phyloP scores from a whole-genome alignment of 495 filamentous ascomycete genomes.

The Monascus purpureus region DNA sequence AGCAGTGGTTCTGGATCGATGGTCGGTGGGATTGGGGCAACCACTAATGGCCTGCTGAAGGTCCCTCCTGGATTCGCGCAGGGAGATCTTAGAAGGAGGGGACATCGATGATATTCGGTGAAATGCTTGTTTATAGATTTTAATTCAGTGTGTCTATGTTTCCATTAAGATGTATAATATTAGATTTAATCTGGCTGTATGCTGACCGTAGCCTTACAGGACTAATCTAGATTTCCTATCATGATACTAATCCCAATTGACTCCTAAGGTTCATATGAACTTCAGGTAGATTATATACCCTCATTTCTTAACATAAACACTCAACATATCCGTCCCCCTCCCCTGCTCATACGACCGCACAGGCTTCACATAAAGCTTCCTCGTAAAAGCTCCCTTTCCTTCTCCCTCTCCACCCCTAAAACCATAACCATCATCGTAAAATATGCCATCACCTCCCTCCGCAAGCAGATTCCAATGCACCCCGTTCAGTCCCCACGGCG shows the following conservation, averaged over 20 bases:
- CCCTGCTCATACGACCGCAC: conserved; percentile 11
- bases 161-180: no score
- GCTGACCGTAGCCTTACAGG: no score
- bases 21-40: conserved; percentile 14
- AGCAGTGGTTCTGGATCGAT: conserved; percentile 15
- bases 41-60: conserved; percentile 18
- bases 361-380: conserved; percentile 12
- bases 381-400: conserved; percentile 5
- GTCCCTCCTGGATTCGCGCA: conserved; percentile 23
- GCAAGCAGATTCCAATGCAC: conserved; percentile 20
- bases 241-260: no score
- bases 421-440: conserved; percentile 1
- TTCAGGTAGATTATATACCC: no score
- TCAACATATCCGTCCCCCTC: conserved; percentile 17
- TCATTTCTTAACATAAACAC: conserved; percentile 11
- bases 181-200: no score
- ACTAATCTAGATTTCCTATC: no score
- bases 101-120: conserved; percentile 18
- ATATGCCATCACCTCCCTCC: conserved; percentile 8
- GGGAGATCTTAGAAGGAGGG: conserved; percentile 22
- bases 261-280: no score
- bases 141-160: no score
- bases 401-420: not conserved
- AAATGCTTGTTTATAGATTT: not conserved
- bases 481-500: conserved; percentile 23